Percentiles rank a stretch among this genome's conserved stretches.
Conservation (phyloP, 2,329 filamentous ascomycete species). For the Tolypocladium album region DNA sequence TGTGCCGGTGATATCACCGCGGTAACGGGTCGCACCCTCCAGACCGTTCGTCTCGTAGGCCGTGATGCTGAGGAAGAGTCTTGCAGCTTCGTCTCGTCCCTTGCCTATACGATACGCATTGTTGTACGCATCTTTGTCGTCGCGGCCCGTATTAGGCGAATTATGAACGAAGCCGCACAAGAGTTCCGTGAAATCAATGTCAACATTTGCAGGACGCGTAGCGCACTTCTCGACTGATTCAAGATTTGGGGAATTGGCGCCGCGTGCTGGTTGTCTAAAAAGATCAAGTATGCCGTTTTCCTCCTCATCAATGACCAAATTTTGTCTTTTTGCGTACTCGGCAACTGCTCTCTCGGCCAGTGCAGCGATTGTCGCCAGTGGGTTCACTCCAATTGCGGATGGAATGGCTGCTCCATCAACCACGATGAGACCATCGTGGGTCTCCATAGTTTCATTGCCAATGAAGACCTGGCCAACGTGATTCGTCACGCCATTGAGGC, state of each 20-base stretch:
- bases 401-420: slow-evolving; percentile 53
- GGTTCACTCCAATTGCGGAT: slow-evolving; percentile 53
- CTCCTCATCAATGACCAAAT: slow-evolving; percentile 32
- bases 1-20: slow-evolving; percentile 41
- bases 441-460: slow-evolving; percentile 35
- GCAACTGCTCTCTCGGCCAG: slow-evolving; percentile 55
- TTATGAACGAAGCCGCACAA: slow-evolving; percentile 51
- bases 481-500: slow-evolving; percentile 46
- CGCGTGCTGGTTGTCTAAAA: slow-evolving; percentile 38
- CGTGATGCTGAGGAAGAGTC: slow-evolving; percentile 49
- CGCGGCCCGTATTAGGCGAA: slow-evolving; percentile 27
- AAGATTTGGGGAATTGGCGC: slow-evolving; percentile 1
- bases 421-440: slow-evolving; percentile 47
- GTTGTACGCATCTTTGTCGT: slow-evolving; percentile 40
- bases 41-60: slow-evolving; percentile 20
- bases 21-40: slow-evolving; percentile 15
- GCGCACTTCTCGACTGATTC: not conserved
- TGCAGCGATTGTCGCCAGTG: slow-evolving; percentile 58
- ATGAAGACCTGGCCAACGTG: slow-evolving; percentile 50
- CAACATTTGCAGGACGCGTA: slow-evolving; percentile 25
- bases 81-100: slow-evolving; percentile 42
- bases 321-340: slow-evolving; percentile 28
- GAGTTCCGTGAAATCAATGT: slow-evolving; percentile 52
- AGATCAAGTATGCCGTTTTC: slow-evolving; percentile 40
- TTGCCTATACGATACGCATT: slow-evolving; percentile 40